A percentile compares a stretch with the other conserved stretches of the same genome.
These are phyloP conservation scores for Leucaena leucocephala DNA, from an alignment of 306 rosid species.

Conservation along the genomic window DNA sequence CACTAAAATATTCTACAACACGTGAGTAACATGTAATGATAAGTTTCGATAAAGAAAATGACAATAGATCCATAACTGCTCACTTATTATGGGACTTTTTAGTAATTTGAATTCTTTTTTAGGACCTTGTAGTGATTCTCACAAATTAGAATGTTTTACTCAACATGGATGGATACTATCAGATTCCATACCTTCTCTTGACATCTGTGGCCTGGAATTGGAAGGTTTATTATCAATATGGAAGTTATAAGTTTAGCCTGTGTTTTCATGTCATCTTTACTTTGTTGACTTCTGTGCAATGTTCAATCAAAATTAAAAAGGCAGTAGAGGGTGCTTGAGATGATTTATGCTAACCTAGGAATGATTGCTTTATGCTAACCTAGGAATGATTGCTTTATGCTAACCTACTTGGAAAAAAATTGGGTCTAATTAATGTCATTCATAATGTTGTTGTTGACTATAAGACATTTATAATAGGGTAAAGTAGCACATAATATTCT, in stretches of 20 bases:
- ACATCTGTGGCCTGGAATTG: background rate
- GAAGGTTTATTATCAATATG: background rate
- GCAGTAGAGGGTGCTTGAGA: background rate
- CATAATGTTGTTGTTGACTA: background rate
- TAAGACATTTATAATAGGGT: background rate
- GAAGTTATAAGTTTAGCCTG: background rate
- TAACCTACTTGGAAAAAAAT: background rate
- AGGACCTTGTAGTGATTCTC: too few species aligned
- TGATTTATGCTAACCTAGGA: background rate
- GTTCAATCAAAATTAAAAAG: background rate
- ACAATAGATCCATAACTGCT: too few species aligned
- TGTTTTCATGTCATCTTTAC: background rate
- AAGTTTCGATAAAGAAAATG: too few species aligned
- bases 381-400: background rate
- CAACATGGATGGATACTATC: background rate
- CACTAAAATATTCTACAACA: too few species aligned
- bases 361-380: background rate
- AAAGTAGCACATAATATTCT: too few species aligned
- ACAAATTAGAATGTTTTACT: background rate
- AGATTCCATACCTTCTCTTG: background rate
- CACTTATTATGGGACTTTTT: too few species aligned
- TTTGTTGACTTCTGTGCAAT: background rate
- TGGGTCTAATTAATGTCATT: constrained; percentile 1
- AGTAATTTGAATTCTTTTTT: too few species aligned
- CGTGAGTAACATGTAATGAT: too few species aligned